phyloP scores from a whole-genome alignment of 306 rosid species.

The Alnus glutinosa region DNA sequence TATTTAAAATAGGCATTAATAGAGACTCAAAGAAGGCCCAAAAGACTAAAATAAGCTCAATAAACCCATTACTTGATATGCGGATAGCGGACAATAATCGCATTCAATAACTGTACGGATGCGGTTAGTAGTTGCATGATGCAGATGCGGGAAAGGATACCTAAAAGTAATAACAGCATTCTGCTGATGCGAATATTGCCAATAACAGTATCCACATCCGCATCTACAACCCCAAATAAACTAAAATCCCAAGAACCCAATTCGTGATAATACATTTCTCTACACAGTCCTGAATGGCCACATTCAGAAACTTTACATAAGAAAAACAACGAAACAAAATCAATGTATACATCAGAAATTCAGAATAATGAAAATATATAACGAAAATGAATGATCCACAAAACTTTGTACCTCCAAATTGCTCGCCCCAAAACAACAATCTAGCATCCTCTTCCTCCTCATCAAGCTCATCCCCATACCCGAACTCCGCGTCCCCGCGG shows the following conservation, averaged over 20 bases:
- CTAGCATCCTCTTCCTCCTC: constrained; percentile 91
- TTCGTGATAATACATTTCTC: background rate
- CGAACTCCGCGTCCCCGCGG: constrained; percentile 96
- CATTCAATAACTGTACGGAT: too few relatives aligned
- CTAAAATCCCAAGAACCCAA: background rate
- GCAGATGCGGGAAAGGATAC: too few relatives aligned
- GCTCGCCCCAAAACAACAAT: constrained; percentile 78
- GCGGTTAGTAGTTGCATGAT: too few relatives aligned
- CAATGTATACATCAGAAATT: background rate
- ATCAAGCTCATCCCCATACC: constrained; percentile 91
- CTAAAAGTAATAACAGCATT: too few relatives aligned
- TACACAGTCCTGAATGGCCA: background rate
- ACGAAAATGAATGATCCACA: background rate
- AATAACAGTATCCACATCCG: too few relatives aligned
- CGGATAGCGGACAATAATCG: too few relatives aligned
- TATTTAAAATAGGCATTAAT: too few relatives aligned
- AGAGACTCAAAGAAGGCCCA: too few relatives aligned
- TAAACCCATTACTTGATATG: too few relatives aligned
- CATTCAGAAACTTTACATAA: background rate
- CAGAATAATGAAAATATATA: background rate
- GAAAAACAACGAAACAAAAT: background rate
- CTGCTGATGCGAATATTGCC: too few relatives aligned
- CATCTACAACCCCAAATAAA: too few relatives aligned
- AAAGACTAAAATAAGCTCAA: too few relatives aligned
- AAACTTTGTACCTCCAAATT: constrained; percentile 52